A percentile compares a stretch with the other conserved stretches of the same genome.
These are phyloP conservation scores for Populus ilicifolia DNA, from an alignment of 345 rosid species.

Conservation along the genomic window DNA sequence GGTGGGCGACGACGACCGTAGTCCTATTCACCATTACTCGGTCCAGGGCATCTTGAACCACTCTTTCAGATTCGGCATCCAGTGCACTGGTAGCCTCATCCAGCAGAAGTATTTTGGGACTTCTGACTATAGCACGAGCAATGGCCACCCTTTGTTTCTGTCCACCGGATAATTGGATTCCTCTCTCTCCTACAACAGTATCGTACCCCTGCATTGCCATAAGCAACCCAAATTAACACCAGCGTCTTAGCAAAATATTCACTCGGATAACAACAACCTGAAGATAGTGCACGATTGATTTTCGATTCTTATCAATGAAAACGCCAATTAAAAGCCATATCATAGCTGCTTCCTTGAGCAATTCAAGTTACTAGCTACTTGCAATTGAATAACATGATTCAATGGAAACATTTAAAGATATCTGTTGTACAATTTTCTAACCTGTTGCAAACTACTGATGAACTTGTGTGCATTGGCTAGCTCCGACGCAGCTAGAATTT, in stretches of 20 bases:
- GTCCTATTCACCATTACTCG: constrained; percentile 60
- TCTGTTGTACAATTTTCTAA: constrained; percentile 13
- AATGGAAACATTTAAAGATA: not conserved
- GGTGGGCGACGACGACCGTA: constrained; percentile 63
- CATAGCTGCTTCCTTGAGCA: not conserved
- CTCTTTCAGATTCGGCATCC: constrained; percentile 70
- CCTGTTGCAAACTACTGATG: constrained; percentile 80
- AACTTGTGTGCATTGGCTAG: constrained; percentile 78
- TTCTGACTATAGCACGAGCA: constrained; percentile 69
- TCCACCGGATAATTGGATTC: constrained; percentile 71
- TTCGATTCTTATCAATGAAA: not conserved
- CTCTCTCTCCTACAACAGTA: constrained; percentile 70
- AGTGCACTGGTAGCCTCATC: constrained; percentile 82
- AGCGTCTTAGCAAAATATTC: not conserved
- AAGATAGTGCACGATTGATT: not conserved
- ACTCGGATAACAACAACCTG: not conserved
- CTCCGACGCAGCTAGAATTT: constrained; percentile 65
- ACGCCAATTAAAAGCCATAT: not conserved
- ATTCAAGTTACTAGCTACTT: not conserved
- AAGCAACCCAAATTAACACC: not conserved
- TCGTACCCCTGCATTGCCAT: constrained; percentile 48
- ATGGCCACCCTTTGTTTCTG: constrained; percentile 90
- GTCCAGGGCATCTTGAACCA: constrained; percentile 75
- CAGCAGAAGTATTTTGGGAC: constrained; percentile 58
- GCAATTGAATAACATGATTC: not conserved